Evolutionary conservation across 495 filamentous ascomycete genomes (phyloP), one percentile per base, ranked within the genome.

Genomic region (Trichoderma orchidacearum): DNA sequence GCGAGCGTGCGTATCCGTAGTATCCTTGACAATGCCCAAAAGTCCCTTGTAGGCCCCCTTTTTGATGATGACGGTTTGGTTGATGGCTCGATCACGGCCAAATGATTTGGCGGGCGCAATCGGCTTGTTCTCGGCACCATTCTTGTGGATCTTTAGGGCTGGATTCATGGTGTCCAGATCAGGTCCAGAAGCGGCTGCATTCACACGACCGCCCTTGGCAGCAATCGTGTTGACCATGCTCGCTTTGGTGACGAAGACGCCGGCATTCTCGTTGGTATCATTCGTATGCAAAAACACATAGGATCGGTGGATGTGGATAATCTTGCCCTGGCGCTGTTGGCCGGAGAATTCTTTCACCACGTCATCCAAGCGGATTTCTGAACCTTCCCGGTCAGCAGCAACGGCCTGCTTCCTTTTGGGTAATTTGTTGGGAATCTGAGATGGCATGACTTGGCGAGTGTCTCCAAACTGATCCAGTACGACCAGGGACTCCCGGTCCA

Each of bases 161-260:
- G 93, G 93, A 65, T 99, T 97, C 92, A 97, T 95, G 59, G 88
- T 80, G 15, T 80, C 80, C 30, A 98, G 73, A 69, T 98, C 94
- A 1, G 89, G 87, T 7, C 78, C 79, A 4, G 70, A 63, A 9
- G 72, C 72, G 4, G 77, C 67, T 27, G 57, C 63, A 36, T 72
- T 77, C 55, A 80, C 66, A 31, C 89, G 78, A 32, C 89, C 90
- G 59, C 93, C 91, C 69, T 95, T 95, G 17, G 93, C 90, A 11
- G 90, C 89, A 23, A 96, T 82, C 0, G 90, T 95, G 17, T 81
- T 81, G 60, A 98, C 86, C 65, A 87, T 94, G 60, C 77, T 83
- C 27, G 87, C 86, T 41, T 90, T 80, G n/a, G 85, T 84, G 27
- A 96, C 93, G 57, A 90, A 92, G 53, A 96, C 80, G 58, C 93